A percentile compares a stretch with the other conserved stretches of the same genome.
Conservation (phyloP, 1,284 basidiomycete species). For the Phylloporus sp. region DNA sequence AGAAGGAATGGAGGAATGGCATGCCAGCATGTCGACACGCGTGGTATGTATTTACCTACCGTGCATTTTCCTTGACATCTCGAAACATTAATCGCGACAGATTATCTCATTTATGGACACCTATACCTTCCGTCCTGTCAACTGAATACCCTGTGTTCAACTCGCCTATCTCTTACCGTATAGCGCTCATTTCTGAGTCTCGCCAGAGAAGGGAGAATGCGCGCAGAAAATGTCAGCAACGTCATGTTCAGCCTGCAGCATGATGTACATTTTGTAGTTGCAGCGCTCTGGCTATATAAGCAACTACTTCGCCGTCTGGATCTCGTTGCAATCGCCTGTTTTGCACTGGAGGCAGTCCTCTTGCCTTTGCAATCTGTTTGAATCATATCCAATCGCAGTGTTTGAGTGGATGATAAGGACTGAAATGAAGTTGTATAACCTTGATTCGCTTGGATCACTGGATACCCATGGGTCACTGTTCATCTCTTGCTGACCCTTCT, state of each 20-base stretch:
- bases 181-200: slow-evolving; percentile 68
- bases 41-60: slow-evolving; percentile 61
- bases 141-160: slow-evolving; percentile 90
- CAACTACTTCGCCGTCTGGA: no score
- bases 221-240: slow-evolving; percentile 66
- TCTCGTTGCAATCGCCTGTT: no score
- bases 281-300: no score
- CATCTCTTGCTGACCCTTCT: no score
- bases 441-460: no score
- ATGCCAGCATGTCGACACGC: slow-evolving; percentile 78
- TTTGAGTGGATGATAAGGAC: no score
- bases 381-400: no score
- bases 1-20: slow-evolving; percentile 76
- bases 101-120: slow-evolving; percentile 92
- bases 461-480: no score
- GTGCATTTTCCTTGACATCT: slow-evolving; percentile 14
- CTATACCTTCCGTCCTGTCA: slow-evolving; percentile 90
- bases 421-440: no score
- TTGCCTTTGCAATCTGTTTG: no score
- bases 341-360: no score
- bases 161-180: slow-evolving; percentile 76
- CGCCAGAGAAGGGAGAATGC: slow-evolving; percentile 52
- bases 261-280: no score
- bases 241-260: slow-evolving; percentile 91
- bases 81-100: slow-evolving; percentile 48